Evolutionary conservation across 495 filamentous ascomycete genomes (phyloP).

Genomic region (Peziza echinospora): DNA sequence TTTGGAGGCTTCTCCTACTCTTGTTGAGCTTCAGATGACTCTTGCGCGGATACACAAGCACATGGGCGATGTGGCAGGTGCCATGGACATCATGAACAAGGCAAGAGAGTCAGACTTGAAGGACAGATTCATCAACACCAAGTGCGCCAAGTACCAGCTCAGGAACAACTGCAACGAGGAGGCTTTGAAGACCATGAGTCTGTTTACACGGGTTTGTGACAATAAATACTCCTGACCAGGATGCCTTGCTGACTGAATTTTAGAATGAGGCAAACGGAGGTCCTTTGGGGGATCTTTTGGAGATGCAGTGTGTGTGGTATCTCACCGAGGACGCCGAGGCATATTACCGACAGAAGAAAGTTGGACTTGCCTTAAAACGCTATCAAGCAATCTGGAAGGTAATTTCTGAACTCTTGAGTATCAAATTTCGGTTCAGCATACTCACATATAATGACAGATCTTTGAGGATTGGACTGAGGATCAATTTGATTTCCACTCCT

Average conservation of each 20-base stretch:
- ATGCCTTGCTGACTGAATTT: too few relatives aligned
- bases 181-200: constrained; percentile 68
- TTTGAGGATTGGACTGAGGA: constrained; percentile 97
- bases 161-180: constrained; percentile 77
- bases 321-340: constrained; percentile 86
- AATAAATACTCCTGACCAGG: too few relatives aligned
- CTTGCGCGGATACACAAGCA: constrained; percentile 92
- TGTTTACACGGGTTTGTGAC: constrained; percentile 53
- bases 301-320: constrained; percentile 99
- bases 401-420: not conserved
- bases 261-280: constrained; percentile 64
- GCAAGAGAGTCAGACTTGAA: constrained; percentile 64
- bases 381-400: constrained; percentile 34
- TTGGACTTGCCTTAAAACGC: constrained; percentile 74
- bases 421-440: not conserved
- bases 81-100: constrained; percentile 69
- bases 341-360: constrained; percentile 59
- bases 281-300: constrained; percentile 70
- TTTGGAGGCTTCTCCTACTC: constrained; percentile 50
- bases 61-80: constrained; percentile 55
- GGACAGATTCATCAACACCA: constrained; percentile 96
- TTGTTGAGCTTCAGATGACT: constrained; percentile 85
- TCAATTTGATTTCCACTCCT: constrained; percentile 96
- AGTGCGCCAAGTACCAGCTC: constrained; percentile 90
- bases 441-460: constrained; percentile 47